These are phyloP conservation scores for Staphylotrichum longicolle DNA, from an alignment of 495 filamentous ascomycete species.

Conservation along the genomic window DNA sequence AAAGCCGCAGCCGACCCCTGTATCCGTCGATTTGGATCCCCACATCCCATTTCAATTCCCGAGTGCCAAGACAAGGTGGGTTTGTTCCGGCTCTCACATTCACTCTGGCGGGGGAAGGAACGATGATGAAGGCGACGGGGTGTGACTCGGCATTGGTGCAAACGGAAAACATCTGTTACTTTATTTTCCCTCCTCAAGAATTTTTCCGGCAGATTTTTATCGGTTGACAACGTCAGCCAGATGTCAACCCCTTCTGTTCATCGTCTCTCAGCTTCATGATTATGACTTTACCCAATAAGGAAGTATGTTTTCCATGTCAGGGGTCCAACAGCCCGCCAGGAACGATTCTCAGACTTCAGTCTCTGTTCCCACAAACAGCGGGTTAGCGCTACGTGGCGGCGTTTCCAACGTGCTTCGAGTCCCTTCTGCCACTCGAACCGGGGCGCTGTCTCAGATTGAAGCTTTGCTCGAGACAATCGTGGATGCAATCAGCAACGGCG, in stretches of 20 bases:
- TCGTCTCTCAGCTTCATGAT: neutral
- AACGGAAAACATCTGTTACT: too few species aligned
- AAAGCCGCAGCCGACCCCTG: neutral
- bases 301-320: conserved; percentile 12
- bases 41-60: too few species aligned
- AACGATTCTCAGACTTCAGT: neutral
- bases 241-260: too few species aligned
- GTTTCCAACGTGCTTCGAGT: conserved; percentile 14
- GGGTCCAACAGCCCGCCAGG: neutral
- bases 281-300: conserved; percentile 1
- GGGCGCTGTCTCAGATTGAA: conserved; percentile 52
- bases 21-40: neutral
- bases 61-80: too few species aligned
- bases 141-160: too few species aligned
- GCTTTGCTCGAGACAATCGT: conserved; percentile 50
- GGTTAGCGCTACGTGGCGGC: too few species aligned
- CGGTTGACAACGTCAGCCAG: too few species aligned
- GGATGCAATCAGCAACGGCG: conserved; percentile 45
- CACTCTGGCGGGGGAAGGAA: conserved; percentile 7
- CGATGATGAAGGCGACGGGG: neutral
- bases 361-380: neutral
- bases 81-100: neutral
- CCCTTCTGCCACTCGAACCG: conserved; percentile 19
- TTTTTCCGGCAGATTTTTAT: neutral
- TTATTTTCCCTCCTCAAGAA: too few species aligned